Conservation (phyloP, 202 grass and related monocot species). For the Carex sylvatica region DNA sequence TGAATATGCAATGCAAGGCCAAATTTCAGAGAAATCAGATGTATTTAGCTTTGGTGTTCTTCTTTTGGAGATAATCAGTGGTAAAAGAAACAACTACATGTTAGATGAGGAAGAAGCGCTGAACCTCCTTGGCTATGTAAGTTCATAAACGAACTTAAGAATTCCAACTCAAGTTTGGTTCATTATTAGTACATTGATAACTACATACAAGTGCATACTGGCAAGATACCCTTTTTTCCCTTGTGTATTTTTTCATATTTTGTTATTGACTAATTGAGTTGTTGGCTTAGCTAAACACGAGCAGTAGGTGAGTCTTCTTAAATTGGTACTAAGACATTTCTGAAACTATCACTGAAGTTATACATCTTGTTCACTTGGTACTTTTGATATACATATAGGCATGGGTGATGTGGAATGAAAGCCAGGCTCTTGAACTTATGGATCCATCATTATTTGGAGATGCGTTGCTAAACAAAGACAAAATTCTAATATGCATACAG, state of each 20-base stretch:
- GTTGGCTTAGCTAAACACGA: not conserved
- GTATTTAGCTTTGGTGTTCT: conserved; percentile 34
- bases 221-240: not conserved
- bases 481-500: conserved; percentile 33
- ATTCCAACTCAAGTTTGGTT: not conserved
- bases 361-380: not conserved
- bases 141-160: not conserved
- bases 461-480: conserved; percentile 27
- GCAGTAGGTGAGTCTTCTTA: not conserved
- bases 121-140: conserved; percentile 15
- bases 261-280: not conserved
- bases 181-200: not conserved
- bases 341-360: not conserved
- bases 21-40: conserved; percentile 31
- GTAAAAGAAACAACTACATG: not conserved
- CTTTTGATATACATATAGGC: conserved; percentile 36
- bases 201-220: not conserved
- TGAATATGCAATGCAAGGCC: conserved; percentile 37
- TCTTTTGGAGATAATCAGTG: conserved; percentile 33
- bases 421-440: conserved; percentile 30
- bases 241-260: not conserved
- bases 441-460: conserved; percentile 25
- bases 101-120: conserved; percentile 26
- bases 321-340: not conserved
- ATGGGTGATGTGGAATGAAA: conserved; percentile 43